phyloP scores from a whole-genome alignment of 768 basidiomycete genomes.

The Phallus indusiatus region DNA sequence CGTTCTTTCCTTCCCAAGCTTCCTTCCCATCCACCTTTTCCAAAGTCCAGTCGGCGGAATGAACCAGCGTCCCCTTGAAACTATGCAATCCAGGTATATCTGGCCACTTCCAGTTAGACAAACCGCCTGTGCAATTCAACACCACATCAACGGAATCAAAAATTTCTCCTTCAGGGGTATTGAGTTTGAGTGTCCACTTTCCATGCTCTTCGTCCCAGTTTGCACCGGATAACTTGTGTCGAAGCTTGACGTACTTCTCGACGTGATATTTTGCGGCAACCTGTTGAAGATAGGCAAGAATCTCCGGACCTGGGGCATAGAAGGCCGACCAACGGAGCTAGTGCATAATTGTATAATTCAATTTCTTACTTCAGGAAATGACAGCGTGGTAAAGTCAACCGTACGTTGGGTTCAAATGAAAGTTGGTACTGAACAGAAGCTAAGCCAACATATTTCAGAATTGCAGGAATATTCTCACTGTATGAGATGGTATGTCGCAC shows the following conservation, averaged over 20 bases:
- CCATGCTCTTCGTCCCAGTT: conserved; percentile 39
- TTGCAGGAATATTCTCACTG: conserved; percentile 24
- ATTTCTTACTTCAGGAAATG: not conserved
- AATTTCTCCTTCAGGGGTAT: conserved; percentile 29
- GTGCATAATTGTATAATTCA: not conserved
- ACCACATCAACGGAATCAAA: conserved; percentile 47
- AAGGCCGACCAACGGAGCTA: conserved; percentile 53
- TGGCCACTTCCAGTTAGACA: conserved; percentile 61
- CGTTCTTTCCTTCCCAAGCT: conserved; percentile 42
- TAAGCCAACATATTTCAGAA: not conserved
- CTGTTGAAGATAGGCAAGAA: conserved; percentile 41
- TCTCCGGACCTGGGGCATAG: conserved; percentile 52
- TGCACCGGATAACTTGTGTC: conserved; percentile 44
- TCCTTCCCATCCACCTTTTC: conserved; percentile 36
- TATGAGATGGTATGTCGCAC: conserved; percentile 55
- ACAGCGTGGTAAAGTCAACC: not conserved
- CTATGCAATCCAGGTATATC: conserved; percentile 46
- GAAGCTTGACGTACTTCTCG: conserved; percentile 41
- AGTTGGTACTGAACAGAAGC: conserved; percentile 39
- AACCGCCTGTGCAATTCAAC: conserved; percentile 41
- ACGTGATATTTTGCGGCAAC: conserved; percentile 52
- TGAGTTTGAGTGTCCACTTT: conserved; percentile 47
- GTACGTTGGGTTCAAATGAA: conserved; percentile 45
- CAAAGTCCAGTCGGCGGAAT: conserved; percentile 54
- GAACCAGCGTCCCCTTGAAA: conserved; percentile 50